Base-by-base conservation (phyloP, 495 filamentous ascomycete genomes). In the Neurospora sp. region DNA sequence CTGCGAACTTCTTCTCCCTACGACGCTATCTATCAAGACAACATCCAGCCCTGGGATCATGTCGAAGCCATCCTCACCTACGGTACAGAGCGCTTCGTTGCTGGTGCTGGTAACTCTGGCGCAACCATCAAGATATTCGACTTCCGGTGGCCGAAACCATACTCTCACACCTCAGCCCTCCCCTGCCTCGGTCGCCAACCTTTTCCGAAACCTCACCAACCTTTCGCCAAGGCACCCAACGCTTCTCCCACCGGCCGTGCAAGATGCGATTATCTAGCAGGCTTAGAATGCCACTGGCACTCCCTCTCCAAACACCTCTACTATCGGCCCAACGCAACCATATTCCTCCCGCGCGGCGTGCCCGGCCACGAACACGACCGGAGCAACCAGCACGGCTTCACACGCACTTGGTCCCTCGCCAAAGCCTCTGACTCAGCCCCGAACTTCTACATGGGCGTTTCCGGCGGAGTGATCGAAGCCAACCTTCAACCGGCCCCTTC, bases 111-210 rank as follows among this genome's bases (percentile, higher is more conserved):
- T 69, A 81, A 78, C 38, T 75, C 79, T 4, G 77, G 76, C 3
- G 75, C 76, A 4, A 76, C 79, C 40, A 39, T 86, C 72, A 84
- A 85, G 70, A 73, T 86, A 1, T 86, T 85, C 69, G 85, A 86
- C 78, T 85, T 85, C 40, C 83, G 85, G 9, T 85, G 82, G 82
- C 73, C 80, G 0, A 83, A 81, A 72, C 61, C 73, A 4, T 86
- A 86, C 72, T 79, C 84, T 37, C 81, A 86, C 68, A 84, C 82
- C 12, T 76, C 80, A 1, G 80, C 78, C 7, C 77, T 86, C 4
- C 77, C 83, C 0, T 86, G 85, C 68, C 48, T 77, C 8, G 75
- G 44, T 27, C 48, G 70, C 0, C 35, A 16, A 0, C 85, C 85
- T 0, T 82, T 81, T 48, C 83, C 84, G 3, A 35, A 40, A 4